These are phyloP conservation scores for Dioszegia aurantiaca DNA, from an alignment of 768 basidiomycete species.

Conservation along the genomic window DNA sequence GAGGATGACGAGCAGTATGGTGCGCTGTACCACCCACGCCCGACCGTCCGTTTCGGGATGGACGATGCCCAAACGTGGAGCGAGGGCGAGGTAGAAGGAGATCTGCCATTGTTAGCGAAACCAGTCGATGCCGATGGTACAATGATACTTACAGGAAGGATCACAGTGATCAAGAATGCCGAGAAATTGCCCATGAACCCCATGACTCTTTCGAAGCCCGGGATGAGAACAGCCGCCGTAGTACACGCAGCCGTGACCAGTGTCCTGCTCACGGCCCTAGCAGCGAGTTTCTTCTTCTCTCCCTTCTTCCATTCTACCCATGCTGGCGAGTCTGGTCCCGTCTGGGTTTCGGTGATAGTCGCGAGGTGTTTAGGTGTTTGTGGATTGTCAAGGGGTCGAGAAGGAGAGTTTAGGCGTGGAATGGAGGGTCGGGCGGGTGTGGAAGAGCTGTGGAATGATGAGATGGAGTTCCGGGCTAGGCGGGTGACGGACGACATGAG, in stretches of 20 bases:
- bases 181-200: constrained; percentile 86
- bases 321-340: neutral
- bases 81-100: constrained; percentile 39
- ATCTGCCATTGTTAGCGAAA: constrained; percentile 22
- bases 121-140: neutral
- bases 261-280: constrained; percentile 59
- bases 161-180: constrained; percentile 69
- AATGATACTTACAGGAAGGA: constrained; percentile 62
- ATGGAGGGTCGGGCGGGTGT: constrained; percentile 9
- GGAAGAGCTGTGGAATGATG: neutral
- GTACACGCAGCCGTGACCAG: constrained; percentile 63
- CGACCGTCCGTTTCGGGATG: neutral
- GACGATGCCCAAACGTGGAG: constrained; percentile 20
- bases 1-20: constrained; percentile 62
- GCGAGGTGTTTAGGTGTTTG: constrained; percentile 4
- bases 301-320: constrained; percentile 10
- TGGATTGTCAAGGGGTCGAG: neutral
- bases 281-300: constrained; percentile 7
- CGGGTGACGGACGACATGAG: constrained; percentile 8
- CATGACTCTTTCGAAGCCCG: constrained; percentile 72
- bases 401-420: neutral
- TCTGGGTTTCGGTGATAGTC: neutral
- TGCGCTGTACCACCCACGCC: constrained; percentile 6
- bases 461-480: constrained; percentile 13
- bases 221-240: constrained; percentile 68